These are phyloP conservation scores for Chytriomyces sp. DNA, from an alignment of 192 early-diverging fungal species.

Conservation along the genomic window DNA sequence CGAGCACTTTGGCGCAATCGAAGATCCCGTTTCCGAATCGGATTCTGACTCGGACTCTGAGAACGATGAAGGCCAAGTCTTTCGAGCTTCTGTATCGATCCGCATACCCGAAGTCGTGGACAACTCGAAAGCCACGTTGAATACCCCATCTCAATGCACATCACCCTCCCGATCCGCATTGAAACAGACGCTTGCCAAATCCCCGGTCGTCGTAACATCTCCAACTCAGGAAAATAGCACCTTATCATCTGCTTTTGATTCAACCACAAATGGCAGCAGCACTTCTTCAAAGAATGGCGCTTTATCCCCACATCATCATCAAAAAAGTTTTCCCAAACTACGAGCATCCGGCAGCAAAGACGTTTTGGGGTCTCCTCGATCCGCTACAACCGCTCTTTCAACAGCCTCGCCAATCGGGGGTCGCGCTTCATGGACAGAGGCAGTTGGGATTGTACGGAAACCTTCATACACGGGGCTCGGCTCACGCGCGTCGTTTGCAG, in stretches of 20 bases:
- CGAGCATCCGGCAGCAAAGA: no score
- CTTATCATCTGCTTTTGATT: no score
- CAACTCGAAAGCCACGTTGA: background rate
- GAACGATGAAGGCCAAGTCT: slow-evolving; percentile 23
- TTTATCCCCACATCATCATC: background rate
- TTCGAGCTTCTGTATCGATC: background rate
- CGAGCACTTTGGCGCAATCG: background rate
- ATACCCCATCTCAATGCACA: background rate
- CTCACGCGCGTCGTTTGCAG: no score
- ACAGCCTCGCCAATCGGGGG: no score
- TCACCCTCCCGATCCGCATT: background rate
- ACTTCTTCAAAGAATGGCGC: background rate
- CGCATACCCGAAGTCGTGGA: background rate
- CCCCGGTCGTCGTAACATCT: no score
- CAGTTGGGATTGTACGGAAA: background rate
- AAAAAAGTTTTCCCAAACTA: no score
- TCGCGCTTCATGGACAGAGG: no score
- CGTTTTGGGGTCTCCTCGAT: no score
- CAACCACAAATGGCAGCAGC: background rate
- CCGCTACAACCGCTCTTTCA: no score
- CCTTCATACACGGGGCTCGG: background rate
- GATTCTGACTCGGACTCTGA: background rate
- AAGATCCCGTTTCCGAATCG: slow-evolving; percentile 3
- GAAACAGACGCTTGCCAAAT: no score
- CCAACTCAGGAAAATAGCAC: no score